A percentile compares a stretch with the other conserved stretches of the same genome.
These are phyloP conservation scores for Aspergillus nanangensis DNA, from an alignment of 495 filamentous ascomycete species.

Conservation along the genomic window DNA sequence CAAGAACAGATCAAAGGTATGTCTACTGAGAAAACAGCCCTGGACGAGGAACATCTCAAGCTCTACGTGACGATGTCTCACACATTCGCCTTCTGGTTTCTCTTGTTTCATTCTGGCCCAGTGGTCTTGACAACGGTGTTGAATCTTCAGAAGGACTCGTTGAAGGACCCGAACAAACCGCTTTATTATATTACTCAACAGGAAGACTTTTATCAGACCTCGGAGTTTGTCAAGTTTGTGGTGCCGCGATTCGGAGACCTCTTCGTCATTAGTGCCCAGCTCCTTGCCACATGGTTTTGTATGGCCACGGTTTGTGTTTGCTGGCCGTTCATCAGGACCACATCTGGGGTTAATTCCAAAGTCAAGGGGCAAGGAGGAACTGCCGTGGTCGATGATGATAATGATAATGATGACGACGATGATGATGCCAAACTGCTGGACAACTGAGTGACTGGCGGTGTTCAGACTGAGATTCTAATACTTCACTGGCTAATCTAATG, in stretches of 20 bases:
- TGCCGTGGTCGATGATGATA: too few relatives aligned
- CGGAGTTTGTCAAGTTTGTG: slow-evolving; percentile 71
- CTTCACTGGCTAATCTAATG: too few relatives aligned
- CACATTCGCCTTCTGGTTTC: slow-evolving; percentile 69
- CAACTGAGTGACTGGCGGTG: too few relatives aligned
- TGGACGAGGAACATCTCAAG: slow-evolving; percentile 56
- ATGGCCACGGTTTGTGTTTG: slow-evolving; percentile 48
- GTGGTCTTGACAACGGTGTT: slow-evolving; percentile 74
- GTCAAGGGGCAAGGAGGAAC: too few relatives aligned
- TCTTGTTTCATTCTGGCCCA: slow-evolving; percentile 65
- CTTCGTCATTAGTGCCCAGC: slow-evolving; percentile 53
- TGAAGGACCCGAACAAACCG: slow-evolving; percentile 17
- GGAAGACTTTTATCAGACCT: slow-evolving; percentile 78
- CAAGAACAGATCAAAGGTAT: too few relatives aligned
- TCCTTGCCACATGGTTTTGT: slow-evolving; percentile 58
- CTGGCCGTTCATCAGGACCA: slow-evolving; percentile 52
- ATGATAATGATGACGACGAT: too few relatives aligned
- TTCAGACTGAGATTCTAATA: too few relatives aligned
- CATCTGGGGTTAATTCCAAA: too few relatives aligned
- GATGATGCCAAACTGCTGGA: too few relatives aligned
- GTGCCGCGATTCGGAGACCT: slow-evolving; percentile 35
- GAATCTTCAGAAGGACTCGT: slow-evolving; percentile 37
- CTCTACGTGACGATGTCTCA: slow-evolving; percentile 70
- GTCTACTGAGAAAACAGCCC: too few relatives aligned
- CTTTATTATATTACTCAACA: slow-evolving; percentile 68